Conservation (phyloP, 2,329 filamentous ascomycete species). For the Tolypocladium amazonense region DNA sequence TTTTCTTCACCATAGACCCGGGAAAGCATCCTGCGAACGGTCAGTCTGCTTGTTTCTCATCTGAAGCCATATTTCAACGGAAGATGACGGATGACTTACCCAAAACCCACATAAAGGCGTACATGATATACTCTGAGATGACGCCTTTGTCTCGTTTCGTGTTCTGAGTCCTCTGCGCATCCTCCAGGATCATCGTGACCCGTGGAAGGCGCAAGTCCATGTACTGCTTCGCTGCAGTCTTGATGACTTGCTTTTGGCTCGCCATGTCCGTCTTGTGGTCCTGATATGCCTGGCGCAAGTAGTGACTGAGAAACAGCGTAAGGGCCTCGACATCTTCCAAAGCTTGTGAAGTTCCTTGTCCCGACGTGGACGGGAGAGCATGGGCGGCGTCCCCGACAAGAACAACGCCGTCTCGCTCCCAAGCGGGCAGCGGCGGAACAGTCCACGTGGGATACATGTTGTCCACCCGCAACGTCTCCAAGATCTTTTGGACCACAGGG, state of each 20-base stretch:
- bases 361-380: conserved; percentile 9
- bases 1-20: conserved; percentile 1
- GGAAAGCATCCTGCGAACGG: conserved; percentile 7
- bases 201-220: conserved; percentile 8
- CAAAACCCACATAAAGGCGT: conserved; percentile 7
- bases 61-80: background rate
- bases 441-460: conserved; percentile 13
- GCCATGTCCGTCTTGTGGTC: background rate
- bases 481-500: conserved; percentile 7
- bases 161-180: conserved; percentile 5
- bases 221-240: conserved; percentile 8
- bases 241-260: conserved; percentile 5
- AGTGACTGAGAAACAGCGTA: conserved; percentile 6
- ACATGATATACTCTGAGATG: conserved; percentile 9
- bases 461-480: conserved; percentile 2
- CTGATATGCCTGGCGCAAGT: conserved; percentile 3
- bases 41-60: background rate
- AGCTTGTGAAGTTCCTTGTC: conserved; percentile 10
- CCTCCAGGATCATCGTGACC: conserved; percentile 7
- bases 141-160: conserved; percentile 8
- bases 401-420: conserved; percentile 11
- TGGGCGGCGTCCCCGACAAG: conserved; percentile 12
- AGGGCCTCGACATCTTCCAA: conserved; percentile 10
- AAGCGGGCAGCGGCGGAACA: conserved; percentile 8
- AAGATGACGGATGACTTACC: conserved; percentile 4